phyloP scores from a whole-genome alignment of 164 flowering plant species.

The Sedum album region DNA sequence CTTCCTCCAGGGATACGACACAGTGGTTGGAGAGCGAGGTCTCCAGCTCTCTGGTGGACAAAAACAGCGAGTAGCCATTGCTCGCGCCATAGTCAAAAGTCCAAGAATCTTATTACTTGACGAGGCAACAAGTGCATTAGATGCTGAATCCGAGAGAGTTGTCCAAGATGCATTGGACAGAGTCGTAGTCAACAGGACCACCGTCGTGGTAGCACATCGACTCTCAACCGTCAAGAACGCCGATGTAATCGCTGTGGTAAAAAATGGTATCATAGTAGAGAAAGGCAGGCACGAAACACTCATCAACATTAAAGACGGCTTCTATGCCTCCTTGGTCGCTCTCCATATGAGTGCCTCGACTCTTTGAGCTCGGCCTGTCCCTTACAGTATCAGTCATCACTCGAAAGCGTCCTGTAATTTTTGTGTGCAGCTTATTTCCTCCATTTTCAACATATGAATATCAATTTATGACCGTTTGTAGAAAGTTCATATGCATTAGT shows the following conservation, averaged over 20 bases:
- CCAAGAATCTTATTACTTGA: constrained; percentile 7
- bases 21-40: constrained; percentile 6
- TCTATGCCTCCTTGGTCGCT: too few relatives aligned
- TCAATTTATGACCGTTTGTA: too few relatives aligned
- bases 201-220: constrained; percentile 7
- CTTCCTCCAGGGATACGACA: constrained; percentile 7
- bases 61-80: constrained; percentile 10
- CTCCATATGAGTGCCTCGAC: constrained; percentile 6
- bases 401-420: too few relatives aligned
- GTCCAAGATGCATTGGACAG: constrained; percentile 10
- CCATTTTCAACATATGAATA: too few relatives aligned
- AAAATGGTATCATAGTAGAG: constrained; percentile 3
- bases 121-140: constrained; percentile 8
- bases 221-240: constrained; percentile 6
- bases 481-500: too few relatives aligned
- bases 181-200: constrained; percentile 4
- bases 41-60: constrained; percentile 8
- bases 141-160: constrained; percentile 9
- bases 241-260: too few relatives aligned
- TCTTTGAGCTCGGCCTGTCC: not conserved
- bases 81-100: constrained; percentile 10
- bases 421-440: too few relatives aligned
- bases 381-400: not conserved
- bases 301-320: too few relatives aligned
- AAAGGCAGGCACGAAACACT: constrained; percentile 11